Percentiles rank a stretch among this genome's conserved stretches.
Evolutionary conservation across 495 filamentous ascomycete genomes (phyloP).

Genomic region (Penicillium taxi): DNA sequence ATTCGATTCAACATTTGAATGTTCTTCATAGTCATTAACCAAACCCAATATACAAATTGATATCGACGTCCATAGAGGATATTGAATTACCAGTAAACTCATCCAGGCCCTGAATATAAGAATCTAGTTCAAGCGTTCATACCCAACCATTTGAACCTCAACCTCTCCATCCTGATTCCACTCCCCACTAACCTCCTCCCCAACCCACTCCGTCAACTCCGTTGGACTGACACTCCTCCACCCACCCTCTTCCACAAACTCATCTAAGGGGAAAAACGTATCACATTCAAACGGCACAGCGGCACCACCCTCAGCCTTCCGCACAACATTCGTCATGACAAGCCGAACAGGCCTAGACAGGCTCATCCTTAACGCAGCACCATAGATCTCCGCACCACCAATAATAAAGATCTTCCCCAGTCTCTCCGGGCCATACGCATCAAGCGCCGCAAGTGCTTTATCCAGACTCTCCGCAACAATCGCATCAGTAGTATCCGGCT

Average conservation of each 20-base stretch:
- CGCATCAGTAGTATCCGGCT: constrained; percentile 21
- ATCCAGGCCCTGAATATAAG: neutral
- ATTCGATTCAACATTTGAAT: no score
- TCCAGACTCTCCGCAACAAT: constrained; percentile 43
- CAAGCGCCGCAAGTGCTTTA: constrained; percentile 44
- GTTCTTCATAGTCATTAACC: no score
- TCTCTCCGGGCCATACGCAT: constrained; percentile 13
- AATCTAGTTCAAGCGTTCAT: constrained; percentile 24
- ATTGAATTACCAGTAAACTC: neutral
- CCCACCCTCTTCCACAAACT: constrained; percentile 18
- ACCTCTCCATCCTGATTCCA: constrained; percentile 38
- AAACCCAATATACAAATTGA: no score
- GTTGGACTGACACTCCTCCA: constrained; percentile 31
- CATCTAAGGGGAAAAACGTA: constrained; percentile 67
- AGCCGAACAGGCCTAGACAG: constrained; percentile 24
- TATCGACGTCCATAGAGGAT: no score
- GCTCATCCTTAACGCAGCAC: constrained; percentile 47
- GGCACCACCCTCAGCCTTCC: constrained; percentile 42
- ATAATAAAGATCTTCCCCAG: constrained; percentile 68
- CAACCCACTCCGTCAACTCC: constrained; percentile 40
- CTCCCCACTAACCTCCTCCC: constrained; percentile 31
- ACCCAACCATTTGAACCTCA: constrained; percentile 39
- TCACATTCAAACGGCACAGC: constrained; percentile 70
- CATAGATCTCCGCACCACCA: constrained; percentile 82
- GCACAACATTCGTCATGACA: constrained; percentile 40